Conservation (phyloP, 1,284 basidiomycete species). For the Trametes versicolor region DNA sequence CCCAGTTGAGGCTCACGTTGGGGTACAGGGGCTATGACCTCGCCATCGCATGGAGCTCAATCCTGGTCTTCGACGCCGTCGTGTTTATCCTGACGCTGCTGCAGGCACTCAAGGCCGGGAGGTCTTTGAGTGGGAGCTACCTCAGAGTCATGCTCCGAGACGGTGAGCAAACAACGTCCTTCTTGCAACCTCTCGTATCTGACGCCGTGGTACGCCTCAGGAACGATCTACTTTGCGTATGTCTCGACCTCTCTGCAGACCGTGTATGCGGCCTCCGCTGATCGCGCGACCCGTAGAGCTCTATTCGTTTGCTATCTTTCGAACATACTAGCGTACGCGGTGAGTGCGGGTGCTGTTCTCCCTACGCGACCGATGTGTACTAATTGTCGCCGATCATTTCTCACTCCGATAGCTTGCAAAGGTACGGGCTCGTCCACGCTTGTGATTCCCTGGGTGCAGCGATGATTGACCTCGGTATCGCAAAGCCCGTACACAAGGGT, state of each 20-base stretch:
- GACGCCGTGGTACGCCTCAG: neutral
- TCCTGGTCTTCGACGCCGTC: conserved; percentile 16
- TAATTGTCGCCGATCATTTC: neutral
- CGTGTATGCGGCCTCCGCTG: neutral
- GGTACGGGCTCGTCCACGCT: conserved; percentile 1
- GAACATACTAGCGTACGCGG: conserved; percentile 20
- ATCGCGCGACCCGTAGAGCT: neutral
- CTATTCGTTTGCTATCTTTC: conserved; percentile 20
- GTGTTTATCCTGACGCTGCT: conserved; percentile 19
- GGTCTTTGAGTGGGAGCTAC: conserved; percentile 14
- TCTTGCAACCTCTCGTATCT: neutral
- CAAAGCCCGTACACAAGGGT: conserved; percentile 24
- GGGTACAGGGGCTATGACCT: conserved; percentile 20
- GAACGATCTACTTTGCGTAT: conserved; percentile 22
- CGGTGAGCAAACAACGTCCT: conserved; percentile 4
- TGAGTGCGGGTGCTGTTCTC: conserved; percentile 1
- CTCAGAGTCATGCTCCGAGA: conserved; percentile 21
- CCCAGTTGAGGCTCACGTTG: neutral
- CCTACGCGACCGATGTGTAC: neutral
- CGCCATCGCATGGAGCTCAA: conserved; percentile 23
- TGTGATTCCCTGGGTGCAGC: neutral
- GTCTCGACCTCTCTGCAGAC: neutral
- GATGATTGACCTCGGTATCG: neutral
- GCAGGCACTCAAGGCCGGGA: conserved; percentile 12
- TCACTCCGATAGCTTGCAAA: conserved; percentile 8